A percentile compares a stretch with the other conserved stretches of the same genome.
Conservation (phyloP, 1,139 yeast species). For the Taphrina communis region DNA sequence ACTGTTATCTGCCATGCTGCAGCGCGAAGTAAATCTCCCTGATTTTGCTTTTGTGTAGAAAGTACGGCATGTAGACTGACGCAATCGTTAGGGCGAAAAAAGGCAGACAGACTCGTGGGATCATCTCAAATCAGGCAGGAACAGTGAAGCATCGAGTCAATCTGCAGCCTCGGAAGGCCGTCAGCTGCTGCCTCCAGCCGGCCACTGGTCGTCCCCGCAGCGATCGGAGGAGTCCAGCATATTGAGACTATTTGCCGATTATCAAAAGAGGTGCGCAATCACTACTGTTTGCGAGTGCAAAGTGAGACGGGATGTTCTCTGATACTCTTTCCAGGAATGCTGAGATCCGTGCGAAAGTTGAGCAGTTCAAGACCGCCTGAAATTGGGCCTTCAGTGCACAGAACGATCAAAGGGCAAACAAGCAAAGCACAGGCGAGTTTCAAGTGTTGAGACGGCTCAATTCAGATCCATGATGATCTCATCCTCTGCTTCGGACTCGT, state of each 20-base stretch:
- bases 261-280: slow-evolving; percentile 2
- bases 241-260: slow-evolving; percentile 3
- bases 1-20: not conserved
- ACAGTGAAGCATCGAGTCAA: slow-evolving; percentile 20
- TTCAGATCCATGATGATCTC: slow-evolving; percentile 4
- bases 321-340: not conserved
- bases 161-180: slow-evolving; percentile 1
- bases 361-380: slow-evolving; percentile 1
- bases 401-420: not conserved
- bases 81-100: not conserved
- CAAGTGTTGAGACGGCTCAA: not conserved
- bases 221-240: slow-evolving; percentile 5
- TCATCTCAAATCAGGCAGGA: slow-evolving; percentile 23
- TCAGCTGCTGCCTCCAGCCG: not conserved
- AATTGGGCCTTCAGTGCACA: not conserved
- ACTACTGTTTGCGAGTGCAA: too few species aligned
- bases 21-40: not conserved
- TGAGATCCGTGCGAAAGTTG: slow-evolving; percentile 13
- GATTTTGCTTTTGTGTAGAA: too few species aligned
- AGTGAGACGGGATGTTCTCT: too few species aligned
- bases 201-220: slow-evolving; percentile 3
- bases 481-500: not conserved
- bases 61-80: not conserved
- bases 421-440: not conserved
- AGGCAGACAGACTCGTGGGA: slow-evolving; percentile 31